These are phyloP conservation scores for Histomonas meleagridis DNA, from an alignment of 208 protist species.

Conservation along the genomic window DNA sequence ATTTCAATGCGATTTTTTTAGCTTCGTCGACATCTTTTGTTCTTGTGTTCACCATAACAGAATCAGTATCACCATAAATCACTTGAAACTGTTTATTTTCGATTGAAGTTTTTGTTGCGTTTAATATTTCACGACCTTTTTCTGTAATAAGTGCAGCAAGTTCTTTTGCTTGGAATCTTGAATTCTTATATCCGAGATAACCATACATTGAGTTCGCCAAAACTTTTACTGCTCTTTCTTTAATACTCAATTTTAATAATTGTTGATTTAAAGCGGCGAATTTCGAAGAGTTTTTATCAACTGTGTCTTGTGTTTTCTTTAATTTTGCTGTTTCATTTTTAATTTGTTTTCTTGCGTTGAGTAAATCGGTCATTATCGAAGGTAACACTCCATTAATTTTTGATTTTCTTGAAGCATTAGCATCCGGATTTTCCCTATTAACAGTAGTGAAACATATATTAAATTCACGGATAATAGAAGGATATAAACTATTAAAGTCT, in stretches of 20 bases:
- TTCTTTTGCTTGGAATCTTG: constrained; percentile 89
- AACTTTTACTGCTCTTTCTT: constrained; percentile 51
- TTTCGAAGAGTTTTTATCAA: not conserved
- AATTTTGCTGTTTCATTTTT: not conserved
- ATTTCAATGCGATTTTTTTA: constrained; percentile 62
- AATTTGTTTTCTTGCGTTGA: not conserved
- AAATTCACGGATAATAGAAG: constrained; percentile 98
- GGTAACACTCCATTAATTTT: constrained; percentile 20
- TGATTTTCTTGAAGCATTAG: not conserved
- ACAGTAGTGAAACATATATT: constrained; percentile 99
- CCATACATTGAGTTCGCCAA: constrained; percentile 68
- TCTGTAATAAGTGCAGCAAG: constrained; percentile 91
- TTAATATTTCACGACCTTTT: constrained; percentile 75
- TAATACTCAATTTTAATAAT: not conserved
- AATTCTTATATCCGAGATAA: constrained; percentile 91
- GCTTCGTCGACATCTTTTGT: constrained; percentile 58
- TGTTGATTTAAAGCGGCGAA: not conserved
- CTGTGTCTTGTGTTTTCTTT: not conserved
- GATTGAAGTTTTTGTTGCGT: constrained; percentile 44
- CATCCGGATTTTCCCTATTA: not conserved
- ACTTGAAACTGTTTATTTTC: constrained; percentile 73
- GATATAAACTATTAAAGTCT: constrained; percentile 99
- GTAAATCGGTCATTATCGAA: not conserved
- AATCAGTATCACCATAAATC: constrained; percentile 95
- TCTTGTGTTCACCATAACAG: constrained; percentile 94